Evolutionary conservation across 2,329 filamentous ascomycete genomes (phyloP), one percentile per base, ranked within the genome.

Genomic region (Aspergillus pseudoglaucus): DNA sequence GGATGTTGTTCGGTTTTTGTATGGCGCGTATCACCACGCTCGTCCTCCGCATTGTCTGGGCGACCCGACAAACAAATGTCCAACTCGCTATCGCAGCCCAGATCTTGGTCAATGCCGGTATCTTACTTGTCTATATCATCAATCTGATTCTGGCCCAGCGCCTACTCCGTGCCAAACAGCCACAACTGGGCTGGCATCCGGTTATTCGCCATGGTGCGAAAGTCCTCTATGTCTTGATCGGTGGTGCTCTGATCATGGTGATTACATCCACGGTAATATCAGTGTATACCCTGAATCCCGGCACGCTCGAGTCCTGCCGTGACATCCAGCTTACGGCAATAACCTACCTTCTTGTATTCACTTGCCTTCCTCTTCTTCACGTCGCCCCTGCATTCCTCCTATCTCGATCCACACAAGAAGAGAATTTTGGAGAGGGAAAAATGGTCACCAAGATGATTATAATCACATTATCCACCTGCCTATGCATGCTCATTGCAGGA

Each of bases 131-230:
- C 22, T 91, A 87, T 66, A 70, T 91, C 58, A 72, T 89, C 67
- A 93, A 95, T 69, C 69, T 94, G 38, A 71, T 93, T 59, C 87
- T 90, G 61, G 70, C 84, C 0, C 87, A 89, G 67, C 82, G 89
- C 41, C 76, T 95, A 22, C 67, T 93, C 15, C 79, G 89, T 46
- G 85, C 85, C 4, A 79, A 81, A 41, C 86, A 90, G 59, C 87
- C 88, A 0, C 61, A 65, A 2, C 63, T 88, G 27, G 88, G 87
- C 49, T 91, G 88, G 87, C 76, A 79, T 52, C 73, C 68, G 20
- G 57, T 68, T 1, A 72, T 81, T 20, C 74, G 72, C 2, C 53
- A 72, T 17, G 47, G 67, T 22, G 85, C 90, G 65, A 78, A 75
- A 51, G 60, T 74, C 23, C 64, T 88, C 20, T 83, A 83, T 63